A percentile compares a stretch with the other conserved stretches of the same genome.
phyloP scores from a whole-genome alignment of 2,329 filamentous ascomycete genomes.

The Cladosporium sp. region DNA sequence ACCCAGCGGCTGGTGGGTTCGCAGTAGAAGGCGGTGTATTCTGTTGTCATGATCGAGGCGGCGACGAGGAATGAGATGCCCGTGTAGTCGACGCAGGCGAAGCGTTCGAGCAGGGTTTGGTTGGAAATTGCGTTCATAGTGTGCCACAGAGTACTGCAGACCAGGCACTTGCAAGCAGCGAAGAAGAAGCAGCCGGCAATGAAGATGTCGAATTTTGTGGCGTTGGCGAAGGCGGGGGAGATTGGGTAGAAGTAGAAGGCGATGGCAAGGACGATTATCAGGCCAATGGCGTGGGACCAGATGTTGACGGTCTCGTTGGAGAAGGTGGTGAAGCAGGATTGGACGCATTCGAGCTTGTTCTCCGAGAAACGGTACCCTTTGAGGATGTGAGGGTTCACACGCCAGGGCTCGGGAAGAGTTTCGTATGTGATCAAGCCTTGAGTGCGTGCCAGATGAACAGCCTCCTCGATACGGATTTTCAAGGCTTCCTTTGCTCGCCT shows the following conservation, averaged over 20 bases:
- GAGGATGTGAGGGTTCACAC: conserved; percentile 88
- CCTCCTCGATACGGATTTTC: conserved; percentile 65
- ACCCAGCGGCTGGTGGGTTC: conserved; percentile 80
- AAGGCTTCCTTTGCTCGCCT: conserved; percentile 65
- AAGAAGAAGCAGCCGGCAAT: conserved; percentile 95
- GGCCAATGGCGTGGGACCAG: conserved; percentile 88
- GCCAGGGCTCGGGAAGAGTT: conserved; percentile 86
- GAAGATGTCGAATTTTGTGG: conserved; percentile 81
- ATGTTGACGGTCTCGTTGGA: conserved; percentile 97
- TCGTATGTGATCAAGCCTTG: conserved; percentile 82
- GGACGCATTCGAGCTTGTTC: conserved; percentile 82
- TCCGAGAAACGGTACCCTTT: conserved; percentile 91
- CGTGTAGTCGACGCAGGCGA: conserved; percentile 97
- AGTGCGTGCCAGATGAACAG: conserved; percentile 75
- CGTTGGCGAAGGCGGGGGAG: conserved; percentile 78
- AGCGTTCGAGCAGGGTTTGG: conserved; percentile 82
- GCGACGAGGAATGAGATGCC: conserved; percentile 93
- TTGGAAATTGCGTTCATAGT: conserved; percentile 97
- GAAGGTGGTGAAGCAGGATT: conserved; percentile 68
- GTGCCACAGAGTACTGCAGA: conserved; percentile 96
- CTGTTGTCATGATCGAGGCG: conserved; percentile 94
- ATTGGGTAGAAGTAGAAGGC: conserved; percentile 96
- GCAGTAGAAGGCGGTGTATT: conserved; percentile 98
- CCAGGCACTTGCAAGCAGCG: conserved; percentile 87
- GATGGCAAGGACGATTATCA: conserved; percentile 80